Base-by-base conservation (phyloP, 1,139 yeast genomes). In the Suhomyces bribrorum region DNA sequence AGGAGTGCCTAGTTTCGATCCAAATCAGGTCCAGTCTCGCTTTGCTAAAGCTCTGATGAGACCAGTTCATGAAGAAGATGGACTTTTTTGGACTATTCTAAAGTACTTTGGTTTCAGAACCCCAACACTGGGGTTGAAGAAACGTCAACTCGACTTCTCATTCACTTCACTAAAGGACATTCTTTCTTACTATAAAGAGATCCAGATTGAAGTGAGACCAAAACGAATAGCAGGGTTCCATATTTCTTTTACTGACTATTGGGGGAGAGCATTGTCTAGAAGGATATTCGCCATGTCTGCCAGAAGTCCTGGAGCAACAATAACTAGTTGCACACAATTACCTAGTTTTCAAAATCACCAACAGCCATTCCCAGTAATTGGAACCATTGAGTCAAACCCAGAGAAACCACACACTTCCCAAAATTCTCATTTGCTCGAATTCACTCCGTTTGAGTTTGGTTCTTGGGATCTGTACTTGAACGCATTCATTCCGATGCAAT, bases 381-480 rank as follows among this genome's bases (percentile, higher is more conserved):
- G 66, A 4, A 56, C 76, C 0, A 54, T 68, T 18, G 73, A 68
- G 32, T 57, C 61, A 20, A 46, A 53, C 14, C 69, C 71, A 1
- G 45, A 34, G 7, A 26, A 24, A n/a, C 5, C 33, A 16, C 56
- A 52, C 20, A 48, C 57, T 3, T 58, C 62, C 37, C 24, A 38
- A 11, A 48, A 52, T 22, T 66, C 75, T 1, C 70, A 66, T 34
- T 41, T 65, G 8, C 57, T 69, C 30, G 89, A 83, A 54, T 71
- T 83, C 38, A 79, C 75, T 13, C 88, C 89, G 0, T 79, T 57
- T 50, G 89, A 83, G 48, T 79, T 82, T 63, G 89, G 89, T 1
- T 79, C 85, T 0, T 83, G 86, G 83, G 82, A 80, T 43, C 51
- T 66, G 5, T 61, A 63, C 24, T 57, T 77, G 31, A 64, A 71